Evolutionary conservation across 306 rosid genomes (phyloP).

Genomic region (Fagus sylvatica): DNA sequence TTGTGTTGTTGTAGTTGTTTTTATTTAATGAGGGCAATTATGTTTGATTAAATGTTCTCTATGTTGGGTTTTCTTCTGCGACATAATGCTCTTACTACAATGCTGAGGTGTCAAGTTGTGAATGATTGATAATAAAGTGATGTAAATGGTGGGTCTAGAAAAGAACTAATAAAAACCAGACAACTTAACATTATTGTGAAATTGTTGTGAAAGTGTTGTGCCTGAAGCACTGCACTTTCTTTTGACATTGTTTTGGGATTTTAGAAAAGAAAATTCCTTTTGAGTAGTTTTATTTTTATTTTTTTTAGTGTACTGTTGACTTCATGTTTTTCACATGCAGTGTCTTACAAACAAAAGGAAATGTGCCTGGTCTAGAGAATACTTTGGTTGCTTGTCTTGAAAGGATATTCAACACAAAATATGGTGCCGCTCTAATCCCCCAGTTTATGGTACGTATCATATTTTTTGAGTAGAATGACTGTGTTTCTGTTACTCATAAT

Average conservation of each 20-base stretch:
- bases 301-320: not conserved
- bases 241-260: not conserved
- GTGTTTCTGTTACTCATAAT: not conserved
- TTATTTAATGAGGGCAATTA: not conserved
- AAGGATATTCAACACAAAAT: conserved; percentile 76
- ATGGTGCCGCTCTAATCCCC: conserved; percentile 82
- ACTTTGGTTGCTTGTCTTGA: conserved; percentile 70
- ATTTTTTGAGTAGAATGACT: conserved; percentile 14
- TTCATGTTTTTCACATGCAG: conserved; percentile 45
- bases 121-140: no score
- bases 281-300: not conserved
- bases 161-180: no score
- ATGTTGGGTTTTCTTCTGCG: not conserved
- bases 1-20: not conserved
- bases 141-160: no score
- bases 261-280: not conserved
- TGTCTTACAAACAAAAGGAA: conserved; percentile 70
- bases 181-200: no score
- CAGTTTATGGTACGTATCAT: conserved; percentile 58
- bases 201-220: no score
- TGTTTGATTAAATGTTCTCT: not conserved
- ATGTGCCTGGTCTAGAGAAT: conserved; percentile 65
- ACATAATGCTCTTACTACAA: no score
- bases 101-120: no score
- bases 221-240: not conserved